Percentiles rank a stretch among this genome's conserved stretches.
Evolutionary conservation across 495 filamentous ascomycete genomes (phyloP).

Genomic region (Daldinia loculata): DNA sequence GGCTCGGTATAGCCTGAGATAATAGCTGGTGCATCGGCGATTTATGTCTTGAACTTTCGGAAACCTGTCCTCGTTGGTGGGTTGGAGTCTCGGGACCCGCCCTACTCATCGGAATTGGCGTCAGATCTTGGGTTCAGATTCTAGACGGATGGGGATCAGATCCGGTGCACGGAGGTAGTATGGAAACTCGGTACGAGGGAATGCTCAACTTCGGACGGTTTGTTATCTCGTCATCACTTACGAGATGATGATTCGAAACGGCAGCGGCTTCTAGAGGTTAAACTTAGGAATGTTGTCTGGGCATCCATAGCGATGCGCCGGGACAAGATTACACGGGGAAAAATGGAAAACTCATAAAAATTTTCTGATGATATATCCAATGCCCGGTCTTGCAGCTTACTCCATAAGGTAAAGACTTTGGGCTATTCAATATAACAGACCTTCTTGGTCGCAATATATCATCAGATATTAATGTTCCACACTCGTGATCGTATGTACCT

Average conservation of each 20-base stretch:
- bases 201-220: constrained; percentile 20
- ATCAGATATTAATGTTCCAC: constrained; percentile 10
- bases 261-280: background rate
- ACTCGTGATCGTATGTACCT: background rate
- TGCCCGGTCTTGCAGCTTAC: constrained; percentile 17
- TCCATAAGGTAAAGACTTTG: constrained; percentile 17
- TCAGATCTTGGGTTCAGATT: constrained; percentile 39
- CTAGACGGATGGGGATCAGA: constrained; percentile 39
- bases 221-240: constrained; percentile 7
- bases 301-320: background rate
- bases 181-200: constrained; percentile 24
- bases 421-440: constrained; percentile 40
- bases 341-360: constrained; percentile 35
- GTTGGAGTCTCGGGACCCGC: constrained; percentile 24
- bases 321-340: constrained; percentile 4
- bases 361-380: constrained; percentile 44
- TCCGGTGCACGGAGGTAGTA: constrained; percentile 33
- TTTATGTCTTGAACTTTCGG: constrained; percentile 21
- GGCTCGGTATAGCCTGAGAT: constrained; percentile 29
- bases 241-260: constrained; percentile 20
- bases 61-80: constrained; percentile 12
- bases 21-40: constrained; percentile 29
- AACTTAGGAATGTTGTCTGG: background rate
- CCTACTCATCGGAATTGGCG: constrained; percentile 22
- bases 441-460: constrained; percentile 43